phyloP scores from a whole-genome alignment of 1,284 basidiomycete species.

The Ustilago xerochloae region DNA sequence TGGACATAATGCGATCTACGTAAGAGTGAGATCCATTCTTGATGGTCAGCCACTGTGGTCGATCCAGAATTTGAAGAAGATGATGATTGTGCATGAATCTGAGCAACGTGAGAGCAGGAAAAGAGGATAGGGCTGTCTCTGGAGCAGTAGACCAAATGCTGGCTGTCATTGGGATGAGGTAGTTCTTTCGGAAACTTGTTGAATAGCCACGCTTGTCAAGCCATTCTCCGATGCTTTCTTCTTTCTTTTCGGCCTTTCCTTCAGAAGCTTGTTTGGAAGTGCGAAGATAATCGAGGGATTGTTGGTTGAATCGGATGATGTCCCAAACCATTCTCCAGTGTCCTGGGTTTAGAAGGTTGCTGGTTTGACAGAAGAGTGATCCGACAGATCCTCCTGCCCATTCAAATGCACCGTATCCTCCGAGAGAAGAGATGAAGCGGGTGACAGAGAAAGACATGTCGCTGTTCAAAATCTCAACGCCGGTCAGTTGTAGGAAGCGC shows the following conservation, averaged over 20 bases:
- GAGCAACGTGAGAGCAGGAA: conserved; percentile 79
- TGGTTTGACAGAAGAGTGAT: conserved; percentile 49
- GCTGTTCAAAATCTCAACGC: conserved; percentile 74
- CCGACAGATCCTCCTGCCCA: conserved; percentile 52
- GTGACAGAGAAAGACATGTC: conserved; percentile 82
- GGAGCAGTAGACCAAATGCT: conserved; percentile 83
- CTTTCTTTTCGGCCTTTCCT: conserved; percentile 64
- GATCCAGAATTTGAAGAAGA: conserved; percentile 79
- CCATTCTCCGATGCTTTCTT: conserved; percentile 76
- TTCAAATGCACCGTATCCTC: conserved; percentile 46
- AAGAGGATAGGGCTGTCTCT: conserved; percentile 77
- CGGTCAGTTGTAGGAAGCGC: conserved; percentile 75
- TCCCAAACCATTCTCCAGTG: conserved; percentile 84
- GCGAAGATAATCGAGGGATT: conserved; percentile 71
- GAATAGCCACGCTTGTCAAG: conserved; percentile 78
- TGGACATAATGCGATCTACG: conserved; percentile 46
- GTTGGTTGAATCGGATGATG: conserved; percentile 80
- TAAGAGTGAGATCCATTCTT: conserved; percentile 73
- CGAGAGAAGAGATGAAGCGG: conserved; percentile 32
- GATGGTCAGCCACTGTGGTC: conserved; percentile 82
- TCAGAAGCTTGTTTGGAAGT: conserved; percentile 22
- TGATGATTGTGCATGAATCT: conserved; percentile 85
- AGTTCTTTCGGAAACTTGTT: conserved; percentile 78
- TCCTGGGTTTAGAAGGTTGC: conserved; percentile 72
- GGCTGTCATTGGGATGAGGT: conserved; percentile 73